Evolutionary conservation across 2,329 filamentous ascomycete species (phyloP).

Genomic region (Trichophaea hybrida): DNA sequence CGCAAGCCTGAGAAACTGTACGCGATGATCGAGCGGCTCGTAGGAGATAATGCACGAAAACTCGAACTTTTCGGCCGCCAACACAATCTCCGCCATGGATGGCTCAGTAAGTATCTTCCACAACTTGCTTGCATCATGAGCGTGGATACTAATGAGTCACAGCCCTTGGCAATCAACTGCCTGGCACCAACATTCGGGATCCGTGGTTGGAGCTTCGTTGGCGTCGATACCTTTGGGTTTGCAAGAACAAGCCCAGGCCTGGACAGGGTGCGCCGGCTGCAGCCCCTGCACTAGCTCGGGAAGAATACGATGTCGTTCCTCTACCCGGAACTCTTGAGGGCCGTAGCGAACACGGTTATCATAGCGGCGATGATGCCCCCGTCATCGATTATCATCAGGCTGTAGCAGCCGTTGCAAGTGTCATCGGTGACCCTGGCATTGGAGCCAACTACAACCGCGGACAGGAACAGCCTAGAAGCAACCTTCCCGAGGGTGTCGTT

Average conservation of each 20-base stretch:
- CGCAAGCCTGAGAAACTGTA: constrained; percentile 19
- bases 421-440: no score
- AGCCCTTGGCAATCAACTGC: constrained; percentile 17
- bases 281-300: no score
- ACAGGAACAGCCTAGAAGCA: no score
- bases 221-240: not conserved
- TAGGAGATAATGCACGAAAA: constrained; percentile 9
- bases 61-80: constrained; percentile 15
- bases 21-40: constrained; percentile 14
- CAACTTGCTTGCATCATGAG: not conserved
- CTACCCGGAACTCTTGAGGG: no score
- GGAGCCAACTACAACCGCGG: no score
- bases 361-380: no score
- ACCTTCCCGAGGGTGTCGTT: no score
- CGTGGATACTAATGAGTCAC: not conserved
- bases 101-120: constrained; percentile 10
- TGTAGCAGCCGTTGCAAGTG: no score
- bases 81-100: constrained; percentile 17
- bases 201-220: not conserved
- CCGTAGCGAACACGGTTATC: no score
- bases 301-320: no score
- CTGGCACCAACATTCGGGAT: constrained; percentile 9
- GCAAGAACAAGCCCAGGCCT: not conserved
- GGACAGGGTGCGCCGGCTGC: no score
- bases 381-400: no score